Evolutionary conservation across 805 yeast genomes (phyloP), one percentile per base, ranked within the genome.

Genomic region (Alloascoidea africana): DNA sequence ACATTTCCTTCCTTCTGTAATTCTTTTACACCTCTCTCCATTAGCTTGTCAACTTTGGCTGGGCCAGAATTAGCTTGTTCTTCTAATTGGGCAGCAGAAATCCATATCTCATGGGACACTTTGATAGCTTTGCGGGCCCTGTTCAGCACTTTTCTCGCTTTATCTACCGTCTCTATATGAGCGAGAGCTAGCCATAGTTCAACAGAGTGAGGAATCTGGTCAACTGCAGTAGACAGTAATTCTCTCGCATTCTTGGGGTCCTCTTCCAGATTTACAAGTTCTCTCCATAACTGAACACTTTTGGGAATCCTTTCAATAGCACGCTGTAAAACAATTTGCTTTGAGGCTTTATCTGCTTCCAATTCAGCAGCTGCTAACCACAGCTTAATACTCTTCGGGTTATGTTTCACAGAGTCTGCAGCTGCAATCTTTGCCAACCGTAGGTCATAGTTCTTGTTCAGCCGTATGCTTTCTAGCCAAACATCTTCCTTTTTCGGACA

Each of bases 381-480:
- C 8, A 89, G 59, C 30, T 60, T 59, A 19, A 72, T 63, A 2
- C 86, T 74, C 23, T 55, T 58, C 0, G 73, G 66, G 42, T 76
- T 70, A 45, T 57, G 64, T 39, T 61, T 58, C 2, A 87, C 65
- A 0, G 82, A 94, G 35, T 77, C 74, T 0, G 79, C 68, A 2
- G 76, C 75, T 8, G 86, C 63, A 1, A 63, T 56, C 48, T 71
- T 76, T 37, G 82, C 68, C 13, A 65, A 51, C 33, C 55, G 57
- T 2, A 53, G 17, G 35, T 70, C 67, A 5, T 53, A 49, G 2
- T 54, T 41, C 3, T 55, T 55, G 49, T 84, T 74, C 8, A 87
- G 56, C 35, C 83, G 63, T 4, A 89, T 60, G 49, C 69, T 77
- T 44, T 83, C 94, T 4, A 87, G 53, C 98, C 98, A 89, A 0